phyloP scores from a whole-genome alignment of 805 yeast genomes.

The Wickerhamiella cacticola region DNA sequence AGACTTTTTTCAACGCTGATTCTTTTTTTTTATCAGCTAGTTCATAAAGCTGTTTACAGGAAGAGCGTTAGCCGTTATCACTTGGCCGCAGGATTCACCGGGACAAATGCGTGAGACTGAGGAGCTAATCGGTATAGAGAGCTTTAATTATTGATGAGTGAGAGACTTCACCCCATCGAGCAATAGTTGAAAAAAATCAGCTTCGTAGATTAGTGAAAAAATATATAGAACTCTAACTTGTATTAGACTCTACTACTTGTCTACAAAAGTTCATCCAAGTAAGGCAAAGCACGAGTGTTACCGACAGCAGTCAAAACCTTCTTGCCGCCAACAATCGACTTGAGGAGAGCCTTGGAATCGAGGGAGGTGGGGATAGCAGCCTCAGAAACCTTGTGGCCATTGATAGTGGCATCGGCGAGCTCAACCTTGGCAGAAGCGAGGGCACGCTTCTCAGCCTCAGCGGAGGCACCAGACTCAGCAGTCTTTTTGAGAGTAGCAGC shows the following conservation, averaged over 20 bases:
- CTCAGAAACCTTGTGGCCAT: constrained; percentile 33
- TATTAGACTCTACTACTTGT: constrained; percentile 1
- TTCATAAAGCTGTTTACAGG: too few relatives aligned
- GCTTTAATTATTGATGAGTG: too few relatives aligned
- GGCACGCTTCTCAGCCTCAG: constrained; percentile 38
- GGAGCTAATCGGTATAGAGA: too few relatives aligned
- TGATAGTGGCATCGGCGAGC: constrained; percentile 34
- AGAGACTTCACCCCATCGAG: too few relatives aligned
- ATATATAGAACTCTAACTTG: too few relatives aligned
- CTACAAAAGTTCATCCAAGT: constrained; percentile 70
- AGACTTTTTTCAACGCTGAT: too few relatives aligned
- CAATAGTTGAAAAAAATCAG: too few relatives aligned
- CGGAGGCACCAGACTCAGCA: constrained; percentile 23
- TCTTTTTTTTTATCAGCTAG: too few relatives aligned
- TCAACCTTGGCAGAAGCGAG: constrained; percentile 48
- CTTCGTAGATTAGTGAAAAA: too few relatives aligned
- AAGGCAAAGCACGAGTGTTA: constrained; percentile 75
- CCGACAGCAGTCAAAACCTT: constrained; percentile 86
- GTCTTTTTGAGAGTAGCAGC: constrained; percentile 24
- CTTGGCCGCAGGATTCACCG: too few relatives aligned
- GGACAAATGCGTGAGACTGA: too few relatives aligned
- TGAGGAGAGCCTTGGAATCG: constrained; percentile 28
- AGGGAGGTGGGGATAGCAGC: constrained; percentile 33
- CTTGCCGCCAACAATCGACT: constrained; percentile 34
- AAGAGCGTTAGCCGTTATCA: too few relatives aligned